These are phyloP conservation scores for Quercus lobata DNA, from an alignment of 331 rosid species.

Conservation along the genomic window DNA sequence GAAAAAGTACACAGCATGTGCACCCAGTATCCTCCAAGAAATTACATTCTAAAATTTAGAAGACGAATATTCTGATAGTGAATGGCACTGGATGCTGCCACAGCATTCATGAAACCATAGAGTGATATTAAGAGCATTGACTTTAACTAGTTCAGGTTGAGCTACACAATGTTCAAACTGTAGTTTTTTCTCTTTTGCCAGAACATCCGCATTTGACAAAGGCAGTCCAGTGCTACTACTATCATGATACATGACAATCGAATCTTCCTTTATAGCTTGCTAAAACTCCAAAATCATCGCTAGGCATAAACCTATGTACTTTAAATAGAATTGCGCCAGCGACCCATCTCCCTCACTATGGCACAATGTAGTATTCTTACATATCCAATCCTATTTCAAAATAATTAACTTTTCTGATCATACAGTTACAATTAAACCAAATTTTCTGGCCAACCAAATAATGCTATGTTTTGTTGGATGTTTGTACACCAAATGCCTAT, in stretches of 20 bases:
- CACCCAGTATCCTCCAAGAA: too few species aligned
- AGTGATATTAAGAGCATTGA: too few species aligned
- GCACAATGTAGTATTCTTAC: not conserved
- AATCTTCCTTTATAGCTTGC: not conserved
- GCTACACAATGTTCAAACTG: too few species aligned
- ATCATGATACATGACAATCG: not conserved
- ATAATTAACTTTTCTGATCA: not conserved
- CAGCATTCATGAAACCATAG: too few species aligned
- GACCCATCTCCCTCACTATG: not conserved
- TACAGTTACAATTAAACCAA: not conserved
- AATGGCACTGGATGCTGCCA: too few species aligned
- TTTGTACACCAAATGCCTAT: not conserved
- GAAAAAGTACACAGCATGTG: too few species aligned
- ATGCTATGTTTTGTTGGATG: not conserved
- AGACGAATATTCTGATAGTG: too few species aligned
- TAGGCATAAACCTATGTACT: not conserved
- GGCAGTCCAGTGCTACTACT: not conserved
- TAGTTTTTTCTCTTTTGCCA: too few species aligned
- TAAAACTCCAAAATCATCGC: not conserved
- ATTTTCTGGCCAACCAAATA: not conserved
- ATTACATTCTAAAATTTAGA: too few species aligned
- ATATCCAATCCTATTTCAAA: not conserved
- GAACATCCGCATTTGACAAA: too few species aligned
- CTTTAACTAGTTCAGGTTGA: too few species aligned
- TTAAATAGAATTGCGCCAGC: not conserved